Percentiles rank a stretch among this genome's conserved stretches.
phyloP scores from a whole-genome alignment of 148 eudicot genomes.

The Rhododendron griersonianum region DNA sequence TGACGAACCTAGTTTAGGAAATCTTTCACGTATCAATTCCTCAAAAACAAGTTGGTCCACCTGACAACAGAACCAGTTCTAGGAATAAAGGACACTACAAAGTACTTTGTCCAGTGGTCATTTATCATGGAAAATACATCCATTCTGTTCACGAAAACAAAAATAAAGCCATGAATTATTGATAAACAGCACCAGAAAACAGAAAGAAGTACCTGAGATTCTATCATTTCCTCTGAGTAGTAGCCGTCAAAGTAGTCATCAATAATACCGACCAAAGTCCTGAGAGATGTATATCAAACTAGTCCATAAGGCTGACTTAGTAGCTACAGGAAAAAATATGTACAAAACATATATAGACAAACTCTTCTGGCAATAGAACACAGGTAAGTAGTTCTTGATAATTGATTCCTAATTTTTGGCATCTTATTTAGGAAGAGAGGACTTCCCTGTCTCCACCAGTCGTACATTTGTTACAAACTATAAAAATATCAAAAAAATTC shows the following conservation, averaged over 20 bases:
- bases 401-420: not conserved
- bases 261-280: conserved; percentile 78
- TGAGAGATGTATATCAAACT: conserved; percentile 28
- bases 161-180: not conserved
- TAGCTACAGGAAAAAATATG: not conserved
- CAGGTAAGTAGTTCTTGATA: not conserved
- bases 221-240: conserved; percentile 86
- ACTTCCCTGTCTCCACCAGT: not conserved
- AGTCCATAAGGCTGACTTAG: conserved; percentile 7
- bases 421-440: not conserved
- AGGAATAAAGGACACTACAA: conserved; percentile 1
- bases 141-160: not conserved
- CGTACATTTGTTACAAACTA: not conserved
- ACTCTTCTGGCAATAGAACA: not conserved
- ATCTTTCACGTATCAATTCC: conserved; percentile 80
- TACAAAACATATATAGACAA: not conserved
- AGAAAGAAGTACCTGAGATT: conserved; percentile 66
- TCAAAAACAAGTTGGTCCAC: conserved; percentile 96
- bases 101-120: not conserved
- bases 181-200: not conserved
- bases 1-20: conserved; percentile 78
- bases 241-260: conserved; percentile 90
- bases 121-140: not conserved
- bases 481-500: not conserved
- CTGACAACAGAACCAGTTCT: conserved; percentile 29